Percentiles rank a stretch among this genome's conserved stretches.
Conservation (phyloP, 768 basidiomycete genomes). For the Boletus rufocinnamomeus region DNA sequence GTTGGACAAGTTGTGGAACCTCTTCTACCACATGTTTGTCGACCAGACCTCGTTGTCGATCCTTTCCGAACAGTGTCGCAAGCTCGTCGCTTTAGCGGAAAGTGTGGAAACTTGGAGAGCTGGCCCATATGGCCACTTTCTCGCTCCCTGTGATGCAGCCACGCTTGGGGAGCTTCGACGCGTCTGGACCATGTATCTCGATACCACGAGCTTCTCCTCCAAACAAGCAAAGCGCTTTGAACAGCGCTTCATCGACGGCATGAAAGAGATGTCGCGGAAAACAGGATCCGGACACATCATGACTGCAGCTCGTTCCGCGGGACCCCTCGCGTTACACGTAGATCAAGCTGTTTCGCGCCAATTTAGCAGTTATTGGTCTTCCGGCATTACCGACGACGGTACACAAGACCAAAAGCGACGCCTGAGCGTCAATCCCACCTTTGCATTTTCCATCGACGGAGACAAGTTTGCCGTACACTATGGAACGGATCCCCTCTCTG, state of each 20-base stretch:
- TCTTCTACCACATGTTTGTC: constrained; percentile 30
- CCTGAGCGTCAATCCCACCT: constrained; percentile 30
- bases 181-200: constrained; percentile 26
- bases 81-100: constrained; percentile 24
- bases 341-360: constrained; percentile 5
- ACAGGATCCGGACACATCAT: background rate
- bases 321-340: constrained; percentile 19
- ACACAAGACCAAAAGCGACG: background rate
- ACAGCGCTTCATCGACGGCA: constrained; percentile 9
- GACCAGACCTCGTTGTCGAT: constrained; percentile 21
- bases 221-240: constrained; percentile 14
- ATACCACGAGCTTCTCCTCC: constrained; percentile 3
- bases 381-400: constrained; percentile 19
- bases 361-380: constrained; percentile 28
- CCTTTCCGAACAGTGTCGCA: constrained; percentile 28
- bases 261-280: constrained; percentile 4
- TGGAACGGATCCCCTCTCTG: constrained; percentile 30
- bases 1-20: constrained; percentile 25
- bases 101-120: constrained; percentile 22
- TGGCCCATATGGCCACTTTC: constrained; percentile 30
- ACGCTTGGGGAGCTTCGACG: constrained; percentile 25
- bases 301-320: constrained; percentile 30
- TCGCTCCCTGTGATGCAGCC: constrained; percentile 18
- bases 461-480: constrained; percentile 32
- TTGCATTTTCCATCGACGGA: constrained; percentile 30